Evolutionary conservation across 331 rosid species (phyloP), one percentile per base, ranked within the genome.

Genomic region (Telfairia occidentalis): DNA sequence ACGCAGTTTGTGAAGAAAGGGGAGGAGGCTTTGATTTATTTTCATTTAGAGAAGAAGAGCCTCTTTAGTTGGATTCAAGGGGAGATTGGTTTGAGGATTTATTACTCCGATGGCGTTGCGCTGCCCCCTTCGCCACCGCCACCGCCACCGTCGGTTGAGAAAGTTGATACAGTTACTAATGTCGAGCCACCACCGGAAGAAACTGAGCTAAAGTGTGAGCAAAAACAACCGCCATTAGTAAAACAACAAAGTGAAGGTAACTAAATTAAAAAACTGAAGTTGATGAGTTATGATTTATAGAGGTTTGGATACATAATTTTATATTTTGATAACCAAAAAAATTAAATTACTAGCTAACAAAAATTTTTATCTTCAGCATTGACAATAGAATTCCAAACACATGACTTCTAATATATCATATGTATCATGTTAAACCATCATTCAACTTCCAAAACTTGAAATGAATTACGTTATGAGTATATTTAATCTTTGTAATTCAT

Each of bases 1-100:
- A 58, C 87, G 0, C 96, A 89, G 79, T 87, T 94, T 54, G 98
- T 94, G 6, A 64, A 59, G 24, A 94, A 87, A 73, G 98, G 96
- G 7, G 98, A 91, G 80, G 98, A 94, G 79, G 97, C 98, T 24
- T 72, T 94, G 77, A 88, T 94, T 13, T 91, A 94, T 43, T 88
- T 83, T 32, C 79, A 77, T 7, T 63, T 94, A 76, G 84, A 89
- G 79, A 94, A 85, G 87, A 94, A 88, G 79, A 67, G 64, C 77
- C n/a, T 87, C 23, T 42, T 87, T 53, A 88, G 74, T 53, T 87
- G 81, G 81, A 74, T 87, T 50, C 91, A 84, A 60, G 97, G 98
- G 0, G 89, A 94, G 13, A 81, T 94, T 52, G 98, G 98, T 5
- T 80, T 94, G 82, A 91, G 80, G 75, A 87, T 91, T 58, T 94